Percentiles rank a stretch among this genome's conserved stretches.
Conservation (phyloP, 2,329 filamentous ascomycete species). For the Aspergillus brunneoviolaceus region DNA sequence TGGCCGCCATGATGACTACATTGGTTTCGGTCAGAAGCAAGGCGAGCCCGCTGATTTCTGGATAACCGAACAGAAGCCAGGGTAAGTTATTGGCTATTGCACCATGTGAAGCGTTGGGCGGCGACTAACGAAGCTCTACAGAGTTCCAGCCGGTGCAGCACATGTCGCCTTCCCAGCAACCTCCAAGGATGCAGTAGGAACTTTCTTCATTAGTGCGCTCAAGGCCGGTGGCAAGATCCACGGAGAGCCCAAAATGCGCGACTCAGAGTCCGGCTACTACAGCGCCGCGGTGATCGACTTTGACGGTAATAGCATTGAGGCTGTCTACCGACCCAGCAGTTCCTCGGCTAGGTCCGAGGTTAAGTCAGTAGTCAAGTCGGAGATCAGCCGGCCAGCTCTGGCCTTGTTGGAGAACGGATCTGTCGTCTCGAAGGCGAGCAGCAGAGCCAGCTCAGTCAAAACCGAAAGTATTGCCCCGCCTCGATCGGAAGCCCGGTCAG, state of each 20-base stretch:
- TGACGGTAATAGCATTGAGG: constrained; percentile 82
- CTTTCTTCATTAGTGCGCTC: constrained; percentile 70
- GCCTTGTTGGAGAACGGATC: constrained; percentile 40
- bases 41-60: constrained; percentile 60
- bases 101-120: background rate
- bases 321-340: constrained; percentile 57
- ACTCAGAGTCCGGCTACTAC: constrained; percentile 57
- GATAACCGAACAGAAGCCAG: constrained; percentile 60
- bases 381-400: constrained; percentile 33
- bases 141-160: constrained; percentile 53
- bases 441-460: constrained; percentile 28
- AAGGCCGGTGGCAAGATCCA: constrained; percentile 63
- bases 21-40: constrained; percentile 60
- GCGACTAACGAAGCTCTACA: constrained; percentile 27
- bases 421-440: constrained; percentile 37
- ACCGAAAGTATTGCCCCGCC: constrained; percentile 31
- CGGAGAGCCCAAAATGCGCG: constrained; percentile 55
- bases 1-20: constrained; percentile 59
- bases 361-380: constrained; percentile 27
- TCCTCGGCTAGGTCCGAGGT: constrained; percentile 24
- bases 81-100: constrained; percentile 43
- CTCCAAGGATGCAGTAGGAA: constrained; percentile 63
- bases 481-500: constrained; percentile 32
- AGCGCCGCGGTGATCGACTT: constrained; percentile 69
- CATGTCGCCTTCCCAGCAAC: constrained; percentile 69